phyloP scores from a whole-genome alignment of 2,329 filamentous ascomycete genomes.

The Cladophialophora yegresii region DNA sequence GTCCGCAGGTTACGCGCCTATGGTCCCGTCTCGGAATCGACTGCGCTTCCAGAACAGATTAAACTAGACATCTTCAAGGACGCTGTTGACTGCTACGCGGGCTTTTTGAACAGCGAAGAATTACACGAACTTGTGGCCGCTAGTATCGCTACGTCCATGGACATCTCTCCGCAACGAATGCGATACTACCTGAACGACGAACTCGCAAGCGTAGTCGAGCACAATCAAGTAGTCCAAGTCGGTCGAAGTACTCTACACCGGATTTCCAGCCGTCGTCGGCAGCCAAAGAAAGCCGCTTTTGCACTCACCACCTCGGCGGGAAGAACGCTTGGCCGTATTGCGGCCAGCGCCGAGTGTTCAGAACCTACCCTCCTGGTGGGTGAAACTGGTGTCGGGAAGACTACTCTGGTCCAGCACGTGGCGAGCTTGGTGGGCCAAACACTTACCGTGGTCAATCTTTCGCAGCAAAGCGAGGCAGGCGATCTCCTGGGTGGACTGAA shows the following conservation, averaged over 20 bases:
- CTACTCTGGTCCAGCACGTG: constrained; percentile 90
- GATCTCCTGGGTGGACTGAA: constrained; percentile 96
- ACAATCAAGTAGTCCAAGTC: constrained; percentile 59
- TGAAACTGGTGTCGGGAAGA: constrained; percentile 98
- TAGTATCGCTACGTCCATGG: constrained; percentile 81
- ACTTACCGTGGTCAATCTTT: constrained; percentile 90
- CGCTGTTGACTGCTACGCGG: constrained; percentile 87
- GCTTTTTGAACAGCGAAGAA: constrained; percentile 69
- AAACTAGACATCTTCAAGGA: constrained; percentile 89
- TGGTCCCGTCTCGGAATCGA: constrained; percentile 2
- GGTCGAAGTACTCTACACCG: constrained; percentile 65
- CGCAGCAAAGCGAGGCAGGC: constrained; percentile 96
- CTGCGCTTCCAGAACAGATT: constrained; percentile 64
- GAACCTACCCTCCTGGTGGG: constrained; percentile 95
- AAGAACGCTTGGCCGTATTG: constrained; percentile 82
- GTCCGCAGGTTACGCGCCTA: constrained; percentile 60
- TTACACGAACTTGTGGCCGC: constrained; percentile 63
- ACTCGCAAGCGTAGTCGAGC: constrained; percentile 72
- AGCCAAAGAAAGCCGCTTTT: constrained; percentile 57
- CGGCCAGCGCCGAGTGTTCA: constrained; percentile 75
- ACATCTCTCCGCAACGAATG: constrained; percentile 77
- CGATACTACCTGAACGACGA: constrained; percentile 70
- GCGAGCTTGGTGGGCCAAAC: constrained; percentile 81
- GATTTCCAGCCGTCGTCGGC: constrained; percentile 47
- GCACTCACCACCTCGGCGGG: constrained; percentile 85